A percentile compares a stretch with the other conserved stretches of the same genome.
Evolutionary conservation across 345 rosid genomes (phyloP).

Genomic region (Cardamine occulta): DNA sequence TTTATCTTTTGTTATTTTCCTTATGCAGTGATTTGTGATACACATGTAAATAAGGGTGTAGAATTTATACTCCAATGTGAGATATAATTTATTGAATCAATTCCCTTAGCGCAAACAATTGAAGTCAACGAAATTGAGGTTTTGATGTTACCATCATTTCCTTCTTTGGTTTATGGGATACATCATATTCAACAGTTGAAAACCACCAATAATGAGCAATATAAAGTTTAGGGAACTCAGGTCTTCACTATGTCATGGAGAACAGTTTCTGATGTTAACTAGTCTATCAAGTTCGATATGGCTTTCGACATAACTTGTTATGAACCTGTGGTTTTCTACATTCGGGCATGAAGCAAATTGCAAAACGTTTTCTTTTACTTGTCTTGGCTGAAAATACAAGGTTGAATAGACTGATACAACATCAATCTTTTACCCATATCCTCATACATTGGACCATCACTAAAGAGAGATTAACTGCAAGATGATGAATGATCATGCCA

Average conservation of each 20-base stretch:
- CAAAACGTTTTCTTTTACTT: not conserved
- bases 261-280: not conserved
- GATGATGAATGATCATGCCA: conserved; percentile 6
- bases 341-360: not conserved
- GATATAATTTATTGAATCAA: conserved; percentile 16
- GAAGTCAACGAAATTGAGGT: conserved; percentile 62
- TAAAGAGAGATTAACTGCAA: not conserved
- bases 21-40: conserved; percentile 28
- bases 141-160: not conserved
- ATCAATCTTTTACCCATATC: not conserved
- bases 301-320: not conserved
- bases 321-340: not conserved
- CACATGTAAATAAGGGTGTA: conserved; percentile 27
- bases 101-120: not conserved
- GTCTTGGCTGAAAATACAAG: not conserved
- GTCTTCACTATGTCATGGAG: not conserved
- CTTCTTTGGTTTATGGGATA: not conserved
- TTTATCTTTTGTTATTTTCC: conserved; percentile 9
- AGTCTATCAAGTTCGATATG: not conserved
- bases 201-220: too few relatives aligned
- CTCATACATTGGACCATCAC: not conserved
- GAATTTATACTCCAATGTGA: conserved; percentile 12
- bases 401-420: not conserved
- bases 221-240: not conserved
- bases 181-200: too few relatives aligned